phyloP scores from a whole-genome alignment of 495 filamentous ascomycete genomes.

The Trichoderma asperelloides region DNA sequence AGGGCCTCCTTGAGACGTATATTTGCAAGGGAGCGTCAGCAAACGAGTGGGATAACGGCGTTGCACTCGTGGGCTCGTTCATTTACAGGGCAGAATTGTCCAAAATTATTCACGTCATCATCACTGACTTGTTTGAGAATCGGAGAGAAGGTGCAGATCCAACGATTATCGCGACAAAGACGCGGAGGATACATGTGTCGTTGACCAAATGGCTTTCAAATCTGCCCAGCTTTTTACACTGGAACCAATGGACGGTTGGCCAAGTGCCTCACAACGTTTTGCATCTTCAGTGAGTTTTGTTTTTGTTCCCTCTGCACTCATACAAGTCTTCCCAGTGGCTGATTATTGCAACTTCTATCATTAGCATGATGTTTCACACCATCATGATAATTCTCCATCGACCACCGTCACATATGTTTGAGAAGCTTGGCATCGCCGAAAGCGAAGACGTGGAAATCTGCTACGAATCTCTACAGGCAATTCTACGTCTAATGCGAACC shows the following conservation, averaged over 20 bases:
- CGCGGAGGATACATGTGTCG: conserved; percentile 22
- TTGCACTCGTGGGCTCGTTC: conserved; percentile 19
- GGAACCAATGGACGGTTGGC: conserved; percentile 25
- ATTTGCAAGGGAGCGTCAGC: conserved; percentile 18
- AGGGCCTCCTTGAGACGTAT: conserved; percentile 19
- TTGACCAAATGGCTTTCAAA: conserved; percentile 23
- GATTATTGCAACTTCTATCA: not conserved
- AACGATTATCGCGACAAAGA: conserved; percentile 18
- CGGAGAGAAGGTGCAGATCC: conserved; percentile 18
- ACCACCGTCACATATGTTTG: conserved; percentile 21
- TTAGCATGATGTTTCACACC: conserved; percentile 26
- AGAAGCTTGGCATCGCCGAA: conserved; percentile 12
- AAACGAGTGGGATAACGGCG: conserved; percentile 23
- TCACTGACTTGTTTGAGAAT: conserved; percentile 28
- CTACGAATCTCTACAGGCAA: conserved; percentile 23
- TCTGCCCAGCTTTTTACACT: conserved; percentile 23
- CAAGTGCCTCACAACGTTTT: conserved; percentile 21
- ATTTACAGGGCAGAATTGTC: conserved; percentile 24
- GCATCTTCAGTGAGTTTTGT: conserved; percentile 23
- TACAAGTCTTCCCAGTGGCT: not conserved
- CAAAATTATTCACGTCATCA: conserved; percentile 27
- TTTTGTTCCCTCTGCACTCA: not conserved
- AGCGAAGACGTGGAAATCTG: conserved; percentile 22
- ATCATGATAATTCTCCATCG: conserved; percentile 27
- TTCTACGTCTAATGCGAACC: conserved; percentile 21